Base-by-base conservation (phyloP, 805 yeast genomes). In the Torulaspora delbrueckii region DNA sequence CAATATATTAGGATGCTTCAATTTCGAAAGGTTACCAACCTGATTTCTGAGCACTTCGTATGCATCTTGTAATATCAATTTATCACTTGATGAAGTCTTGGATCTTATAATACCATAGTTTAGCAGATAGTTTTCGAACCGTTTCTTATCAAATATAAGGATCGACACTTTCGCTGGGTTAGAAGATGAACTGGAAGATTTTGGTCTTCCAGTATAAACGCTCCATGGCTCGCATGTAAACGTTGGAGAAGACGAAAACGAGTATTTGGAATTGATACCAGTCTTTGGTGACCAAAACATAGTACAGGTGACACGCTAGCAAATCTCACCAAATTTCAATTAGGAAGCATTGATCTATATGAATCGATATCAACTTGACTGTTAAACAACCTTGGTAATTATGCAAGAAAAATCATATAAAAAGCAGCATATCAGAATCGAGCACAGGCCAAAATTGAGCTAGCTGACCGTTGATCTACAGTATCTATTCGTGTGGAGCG, bases 1-100 rank as follows among this genome's bases (percentile, higher is more conserved):
- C 37, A 93, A 67, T 23, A 93, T 74, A 52, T 88, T 82, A 0
- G 99, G 99, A 63, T 93, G 99, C 54, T 89, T 84, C 55, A 93
- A 70, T 60, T 83, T 85, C 13, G 95, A 79, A 59, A 90, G 68
- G 51, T 84, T 82, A 18, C 78, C 68, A 2, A 88, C 83, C 56
- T 89, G 93, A 23, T 70, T 68, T 55, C 80, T 76, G 40, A 93
- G 68, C 16, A 83, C 72, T 36, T 79, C 84, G 54, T 79, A 83
- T 38, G 90, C 93, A 34, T 76, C 81, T 40, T 80, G 62, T 1
- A 77, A 57, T 19, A 74, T 62, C 25, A 75, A 67, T 36, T 73
- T 75, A 48, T 76, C 79, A 7, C 50, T 48, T 7, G 62, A 55
- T 3, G 66, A 59, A 4, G 52, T 51, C 19, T 76, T 74, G 12